These are phyloP conservation scores for Tubosaeta sp. DNA, from an alignment of 768 basidiomycete species.

Conservation along the genomic window DNA sequence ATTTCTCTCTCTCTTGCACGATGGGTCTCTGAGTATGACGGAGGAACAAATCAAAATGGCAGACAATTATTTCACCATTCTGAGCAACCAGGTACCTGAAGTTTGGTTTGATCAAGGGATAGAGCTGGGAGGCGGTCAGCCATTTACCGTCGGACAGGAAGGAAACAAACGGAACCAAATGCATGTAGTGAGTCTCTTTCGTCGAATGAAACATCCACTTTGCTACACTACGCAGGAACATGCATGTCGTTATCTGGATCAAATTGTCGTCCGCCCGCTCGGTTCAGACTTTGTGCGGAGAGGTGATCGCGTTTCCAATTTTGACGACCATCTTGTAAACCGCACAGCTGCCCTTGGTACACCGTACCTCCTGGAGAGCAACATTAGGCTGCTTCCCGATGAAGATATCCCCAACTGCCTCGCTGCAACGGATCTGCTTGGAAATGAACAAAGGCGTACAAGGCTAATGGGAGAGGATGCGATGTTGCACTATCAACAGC, in stretches of 20 bases:
- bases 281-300: slow-evolving; percentile 9
- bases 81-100: slow-evolving; percentile 53
- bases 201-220: background rate
- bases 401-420: slow-evolving; percentile 17
- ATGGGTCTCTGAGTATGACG: slow-evolving; percentile 36
- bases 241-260: slow-evolving; percentile 44
- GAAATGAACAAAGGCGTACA: slow-evolving; percentile 36
- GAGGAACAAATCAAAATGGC: slow-evolving; percentile 58
- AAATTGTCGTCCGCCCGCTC: slow-evolving; percentile 16
- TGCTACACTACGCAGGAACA: slow-evolving; percentile 32
- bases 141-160: slow-evolving; percentile 58
- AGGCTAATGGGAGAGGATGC: slow-evolving; percentile 32
- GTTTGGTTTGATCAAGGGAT: slow-evolving; percentile 64
- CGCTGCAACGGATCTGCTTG: slow-evolving; percentile 38
- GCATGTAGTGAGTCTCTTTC: slow-evolving; percentile 50
- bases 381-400: slow-evolving; percentile 42
- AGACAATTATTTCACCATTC: slow-evolving; percentile 64
- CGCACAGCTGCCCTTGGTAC: slow-evolving; percentile 41
- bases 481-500: slow-evolving; percentile 36
- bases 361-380: slow-evolving; percentile 51
- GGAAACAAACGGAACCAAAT: slow-evolving; percentile 54
- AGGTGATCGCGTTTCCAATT: background rate
- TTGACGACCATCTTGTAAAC: slow-evolving; percentile 7
- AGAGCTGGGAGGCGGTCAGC: slow-evolving; percentile 52
- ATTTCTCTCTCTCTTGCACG: slow-evolving; percentile 47